Evolutionary conservation across 1,139 yeast species (phyloP).

Genomic region (Debaryomyces nepalensis): DNA sequence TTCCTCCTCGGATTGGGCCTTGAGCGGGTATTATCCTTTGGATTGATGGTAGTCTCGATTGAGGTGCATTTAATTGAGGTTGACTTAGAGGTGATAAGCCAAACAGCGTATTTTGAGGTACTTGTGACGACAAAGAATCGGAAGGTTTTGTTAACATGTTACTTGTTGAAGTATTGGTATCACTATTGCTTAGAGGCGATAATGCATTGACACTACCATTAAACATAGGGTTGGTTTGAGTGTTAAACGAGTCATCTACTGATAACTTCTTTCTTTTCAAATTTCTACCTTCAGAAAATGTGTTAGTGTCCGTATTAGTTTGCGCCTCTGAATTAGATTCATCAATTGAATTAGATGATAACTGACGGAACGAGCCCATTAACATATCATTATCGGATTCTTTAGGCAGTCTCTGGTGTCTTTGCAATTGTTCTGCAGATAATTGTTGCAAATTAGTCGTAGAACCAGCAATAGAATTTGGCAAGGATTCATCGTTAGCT

Average conservation of each 20-base stretch:
- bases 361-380: conserved; percentile 14
- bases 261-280: conserved; percentile 50
- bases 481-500: conserved; percentile 21
- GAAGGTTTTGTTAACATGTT: conserved; percentile 18
- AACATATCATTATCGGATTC: conserved; percentile 17
- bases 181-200: conserved; percentile 52
- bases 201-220: conserved; percentile 48
- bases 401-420: conserved; percentile 14
- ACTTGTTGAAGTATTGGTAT: conserved; percentile 45
- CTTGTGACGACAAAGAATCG: not conserved
- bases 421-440: conserved; percentile 10
- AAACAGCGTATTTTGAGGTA: conserved; percentile 15
- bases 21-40: conserved; percentile 92
- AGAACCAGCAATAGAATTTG: conserved; percentile 28
- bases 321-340: conserved; percentile 68
- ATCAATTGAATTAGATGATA: conserved; percentile 68
- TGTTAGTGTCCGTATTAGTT: conserved; percentile 42
- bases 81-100: conserved; percentile 24
- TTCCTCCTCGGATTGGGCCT: conserved; percentile 95
- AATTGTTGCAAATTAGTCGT: conserved; percentile 24
- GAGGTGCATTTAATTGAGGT: conserved; percentile 19
- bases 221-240: conserved; percentile 48
- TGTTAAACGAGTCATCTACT: conserved; percentile 47
- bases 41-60: conserved; percentile 54
- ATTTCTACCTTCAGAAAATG: conserved; percentile 32